Percentiles rank a stretch among this genome's conserved stretches.
Evolutionary conservation across 1,284 basidiomycete species (phyloP).

Genomic region (Boletellus deceptivus): DNA sequence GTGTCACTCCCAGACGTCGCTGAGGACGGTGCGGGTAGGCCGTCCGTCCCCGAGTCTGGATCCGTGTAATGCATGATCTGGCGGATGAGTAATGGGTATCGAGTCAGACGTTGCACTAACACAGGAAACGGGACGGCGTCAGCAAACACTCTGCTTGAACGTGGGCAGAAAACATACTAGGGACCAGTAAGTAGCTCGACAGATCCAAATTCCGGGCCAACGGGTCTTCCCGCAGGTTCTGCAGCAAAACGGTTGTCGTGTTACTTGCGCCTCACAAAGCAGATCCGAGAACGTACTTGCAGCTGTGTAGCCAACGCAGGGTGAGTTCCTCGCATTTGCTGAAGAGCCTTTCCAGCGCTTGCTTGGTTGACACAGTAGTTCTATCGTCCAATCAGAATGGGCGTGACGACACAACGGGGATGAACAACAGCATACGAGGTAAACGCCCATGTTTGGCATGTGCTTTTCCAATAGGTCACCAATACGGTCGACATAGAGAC

Average conservation of each 20-base stretch:
- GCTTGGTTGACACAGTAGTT: slow-evolving; percentile 92
- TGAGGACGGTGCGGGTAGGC: not conserved
- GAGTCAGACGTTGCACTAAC: slow-evolving; percentile 91
- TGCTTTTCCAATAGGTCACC: slow-evolving; percentile 82
- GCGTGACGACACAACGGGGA: not conserved
- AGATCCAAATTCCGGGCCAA: slow-evolving; percentile 82
- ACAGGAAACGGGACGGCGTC: not conserved
- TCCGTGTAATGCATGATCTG: slow-evolving; percentile 85
- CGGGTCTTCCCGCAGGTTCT: slow-evolving; percentile 74
- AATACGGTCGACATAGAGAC: slow-evolving; percentile 86
- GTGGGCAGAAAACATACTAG: slow-evolving; percentile 56
- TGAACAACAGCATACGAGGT: slow-evolving; percentile 54
- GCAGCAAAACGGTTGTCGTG: not conserved
- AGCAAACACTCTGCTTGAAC: not conserved
- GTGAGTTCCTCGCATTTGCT: slow-evolving; percentile 70
- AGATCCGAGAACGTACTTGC: slow-evolving; percentile 46
- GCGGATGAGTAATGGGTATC: slow-evolving; percentile 86
- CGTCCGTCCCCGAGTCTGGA: not conserved
- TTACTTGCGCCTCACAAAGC: not conserved
- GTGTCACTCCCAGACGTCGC: slow-evolving; percentile 11
- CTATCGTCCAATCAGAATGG: slow-evolving; percentile 36
- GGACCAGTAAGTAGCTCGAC: slow-evolving; percentile 86
- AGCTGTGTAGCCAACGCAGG: slow-evolving; percentile 65
- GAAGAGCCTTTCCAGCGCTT: slow-evolving; percentile 76
- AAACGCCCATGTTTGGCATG: slow-evolving; percentile 75